Evolutionary conservation across 202 grass and related monocot species (phyloP).

Genomic region (Schoenoplectus tabernaemontani): DNA sequence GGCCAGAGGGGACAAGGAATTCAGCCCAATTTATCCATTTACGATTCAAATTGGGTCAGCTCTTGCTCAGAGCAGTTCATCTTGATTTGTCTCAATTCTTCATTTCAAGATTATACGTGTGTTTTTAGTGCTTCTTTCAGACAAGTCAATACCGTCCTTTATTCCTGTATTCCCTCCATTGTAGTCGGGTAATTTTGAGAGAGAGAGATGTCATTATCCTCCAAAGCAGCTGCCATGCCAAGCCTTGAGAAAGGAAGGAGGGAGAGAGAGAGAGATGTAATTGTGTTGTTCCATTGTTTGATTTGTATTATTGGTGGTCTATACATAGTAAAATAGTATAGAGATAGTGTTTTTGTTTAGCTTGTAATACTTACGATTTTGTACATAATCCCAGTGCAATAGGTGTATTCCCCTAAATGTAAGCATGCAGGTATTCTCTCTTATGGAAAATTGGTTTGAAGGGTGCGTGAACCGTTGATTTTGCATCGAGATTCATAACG

Average conservation of each 20-base stretch:
- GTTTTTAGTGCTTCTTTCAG: conserved; percentile 3
- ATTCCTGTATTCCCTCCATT: neutral
- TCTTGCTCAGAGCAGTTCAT: conserved; percentile 26
- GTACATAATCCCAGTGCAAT: neutral
- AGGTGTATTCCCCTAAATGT: neutral
- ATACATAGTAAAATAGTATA: neutral
- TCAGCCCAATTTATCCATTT: conserved; percentile 70
- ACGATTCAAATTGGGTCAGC: conserved; percentile 74
- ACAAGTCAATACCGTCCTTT: neutral
- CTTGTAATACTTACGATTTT: neutral
- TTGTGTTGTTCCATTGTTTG: neutral
- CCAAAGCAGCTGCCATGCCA: neutral
- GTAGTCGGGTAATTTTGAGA: conserved; percentile 5
- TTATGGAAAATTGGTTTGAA: too few relatives aligned
- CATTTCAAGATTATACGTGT: neutral
- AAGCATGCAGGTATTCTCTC: neutral
- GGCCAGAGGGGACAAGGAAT: conserved; percentile 70
- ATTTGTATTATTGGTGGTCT: conserved; percentile 2
- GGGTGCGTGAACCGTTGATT: too few relatives aligned
- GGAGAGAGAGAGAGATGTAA: neutral
- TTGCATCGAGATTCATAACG: too few relatives aligned
- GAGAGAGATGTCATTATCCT: neutral
- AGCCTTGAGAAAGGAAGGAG: neutral
- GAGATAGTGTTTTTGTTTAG: neutral
- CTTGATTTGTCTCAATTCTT: conserved; percentile 4